phyloP scores from a whole-genome alignment of 1,284 basidiomycete genomes.

The Leccinum pachyderme region DNA sequence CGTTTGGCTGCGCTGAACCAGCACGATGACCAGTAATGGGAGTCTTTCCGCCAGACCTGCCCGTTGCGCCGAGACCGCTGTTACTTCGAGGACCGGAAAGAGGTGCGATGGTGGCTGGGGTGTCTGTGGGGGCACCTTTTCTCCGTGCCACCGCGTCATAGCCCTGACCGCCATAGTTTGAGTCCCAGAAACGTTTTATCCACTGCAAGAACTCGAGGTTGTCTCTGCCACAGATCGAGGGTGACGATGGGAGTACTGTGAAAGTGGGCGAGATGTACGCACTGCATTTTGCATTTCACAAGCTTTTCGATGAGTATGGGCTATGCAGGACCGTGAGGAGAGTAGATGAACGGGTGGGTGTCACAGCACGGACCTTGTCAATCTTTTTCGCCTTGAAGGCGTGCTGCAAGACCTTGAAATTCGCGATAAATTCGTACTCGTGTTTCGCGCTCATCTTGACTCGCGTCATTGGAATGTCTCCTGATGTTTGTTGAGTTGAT shows the following conservation, averaged over 20 bases:
- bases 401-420: constrained; percentile 94
- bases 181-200: constrained; percentile 96
- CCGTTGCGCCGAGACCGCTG: constrained; percentile 38
- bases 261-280: constrained; percentile 34
- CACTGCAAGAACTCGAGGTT: constrained; percentile 99
- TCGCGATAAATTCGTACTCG: constrained; percentile 94
- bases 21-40: constrained; percentile 67
- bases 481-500: constrained; percentile 32
- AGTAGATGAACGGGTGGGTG: neutral
- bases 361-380: constrained; percentile 71
- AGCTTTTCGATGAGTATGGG: constrained; percentile 93
- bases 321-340: constrained; percentile 40
- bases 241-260: constrained; percentile 17
- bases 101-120: constrained; percentile 77
- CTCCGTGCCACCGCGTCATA: constrained; percentile 88
- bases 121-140: constrained; percentile 70
- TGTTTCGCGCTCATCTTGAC: constrained; percentile 95
- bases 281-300: constrained; percentile 99
- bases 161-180: constrained; percentile 82
- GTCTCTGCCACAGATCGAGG: constrained; percentile 54
- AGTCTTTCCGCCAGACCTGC: constrained; percentile 61
- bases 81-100: constrained; percentile 43
- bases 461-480: constrained; percentile 82
- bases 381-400: constrained; percentile 86
- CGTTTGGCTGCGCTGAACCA: constrained; percentile 58